A percentile compares a stretch with the other conserved stretches of the same genome.
Evolutionary conservation across 768 basidiomycete species (phyloP).

Genomic region (Amanita molliuscula): DNA sequence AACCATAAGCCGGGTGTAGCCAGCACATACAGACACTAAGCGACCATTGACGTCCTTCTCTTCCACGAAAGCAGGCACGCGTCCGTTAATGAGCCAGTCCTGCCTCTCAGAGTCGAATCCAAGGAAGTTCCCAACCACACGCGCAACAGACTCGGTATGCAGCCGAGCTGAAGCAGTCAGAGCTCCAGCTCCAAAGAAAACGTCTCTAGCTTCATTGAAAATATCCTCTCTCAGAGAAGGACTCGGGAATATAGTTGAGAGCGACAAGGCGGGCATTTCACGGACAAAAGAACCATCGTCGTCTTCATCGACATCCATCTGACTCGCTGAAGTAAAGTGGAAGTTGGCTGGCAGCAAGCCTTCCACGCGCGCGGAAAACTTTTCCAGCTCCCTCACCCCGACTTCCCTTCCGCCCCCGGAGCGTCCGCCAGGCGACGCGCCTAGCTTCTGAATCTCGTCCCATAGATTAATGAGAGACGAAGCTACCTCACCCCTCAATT

Average conservation of each 20-base stretch:
- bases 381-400: constrained; percentile 74
- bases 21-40: constrained; percentile 46
- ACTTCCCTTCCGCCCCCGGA: constrained; percentile 46
- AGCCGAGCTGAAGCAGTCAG: constrained; percentile 41
- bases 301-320: constrained; percentile 29
- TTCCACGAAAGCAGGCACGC: constrained; percentile 55
- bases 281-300: constrained; percentile 6
- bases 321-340: constrained; percentile 30
- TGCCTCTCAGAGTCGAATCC: constrained; percentile 61
- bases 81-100: constrained; percentile 56
- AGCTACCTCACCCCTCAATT: constrained; percentile 39
- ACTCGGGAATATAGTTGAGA: constrained; percentile 52
- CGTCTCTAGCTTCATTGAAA: constrained; percentile 79
- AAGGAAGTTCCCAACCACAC: constrained; percentile 48
- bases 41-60: constrained; percentile 61
- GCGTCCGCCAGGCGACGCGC: constrained; percentile 14
- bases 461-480: constrained; percentile 57
- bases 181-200: constrained; percentile 75
- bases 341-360: constrained; percentile 42
- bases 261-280: constrained; percentile 10
- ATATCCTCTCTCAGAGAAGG: constrained; percentile 78
- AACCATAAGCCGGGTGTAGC: constrained; percentile 49
- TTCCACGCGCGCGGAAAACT: constrained; percentile 71
- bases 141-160: constrained; percentile 39
- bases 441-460: constrained; percentile 45